Percentiles rank a stretch among this genome's conserved stretches.
These are phyloP conservation scores for Vanderwaltozyma yarrowii DNA, from an alignment of 805 yeast genomes.

Conservation along the genomic window DNA sequence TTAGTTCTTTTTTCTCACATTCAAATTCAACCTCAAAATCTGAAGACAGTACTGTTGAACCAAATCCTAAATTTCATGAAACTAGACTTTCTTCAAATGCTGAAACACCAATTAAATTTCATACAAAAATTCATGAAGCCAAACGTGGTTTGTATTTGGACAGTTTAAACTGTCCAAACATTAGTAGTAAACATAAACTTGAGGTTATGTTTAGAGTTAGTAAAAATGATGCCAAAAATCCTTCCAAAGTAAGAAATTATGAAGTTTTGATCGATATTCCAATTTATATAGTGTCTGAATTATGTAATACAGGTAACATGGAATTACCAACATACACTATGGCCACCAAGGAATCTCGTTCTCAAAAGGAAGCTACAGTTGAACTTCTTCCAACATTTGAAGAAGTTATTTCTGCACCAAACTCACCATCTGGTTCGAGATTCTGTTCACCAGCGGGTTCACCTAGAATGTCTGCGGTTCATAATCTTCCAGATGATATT, in stretches of 20 bases:
- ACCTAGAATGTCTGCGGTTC: too few species aligned
- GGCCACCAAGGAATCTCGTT: conserved; percentile 12
- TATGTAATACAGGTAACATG: conserved; percentile 30
- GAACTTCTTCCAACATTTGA: conserved; percentile 50
- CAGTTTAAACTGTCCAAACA: conserved; percentile 45
- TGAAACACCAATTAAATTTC: conserved; percentile 10
- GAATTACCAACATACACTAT: conserved; percentile 30
- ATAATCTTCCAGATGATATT: too few species aligned
- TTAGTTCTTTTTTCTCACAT: too few species aligned
- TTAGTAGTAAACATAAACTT: conserved; percentile 53
- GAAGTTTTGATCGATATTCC: conserved; percentile 79
- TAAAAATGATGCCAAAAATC: conserved; percentile 42
- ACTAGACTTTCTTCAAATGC: conserved; percentile 15
- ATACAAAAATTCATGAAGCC: conserved; percentile 15
- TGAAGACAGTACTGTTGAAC: background rate
- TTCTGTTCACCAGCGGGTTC: too few species aligned
- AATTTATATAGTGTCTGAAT: conserved; percentile 39
- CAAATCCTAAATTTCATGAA: conserved; percentile 6
- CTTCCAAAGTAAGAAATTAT: conserved; percentile 52
- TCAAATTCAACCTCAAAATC: too few species aligned
- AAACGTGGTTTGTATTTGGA: conserved; percentile 46
- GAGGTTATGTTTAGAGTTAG: conserved; percentile 63
- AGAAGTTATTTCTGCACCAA: conserved; percentile 42
- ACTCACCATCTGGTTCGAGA: too few species aligned
- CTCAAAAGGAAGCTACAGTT: conserved; percentile 4